A percentile compares a stretch with the other conserved stretches of the same genome.
Evolutionary conservation across 139 green algal genomes (phyloP).

Genomic region (Astrephomene gubernaculifera): DNA sequence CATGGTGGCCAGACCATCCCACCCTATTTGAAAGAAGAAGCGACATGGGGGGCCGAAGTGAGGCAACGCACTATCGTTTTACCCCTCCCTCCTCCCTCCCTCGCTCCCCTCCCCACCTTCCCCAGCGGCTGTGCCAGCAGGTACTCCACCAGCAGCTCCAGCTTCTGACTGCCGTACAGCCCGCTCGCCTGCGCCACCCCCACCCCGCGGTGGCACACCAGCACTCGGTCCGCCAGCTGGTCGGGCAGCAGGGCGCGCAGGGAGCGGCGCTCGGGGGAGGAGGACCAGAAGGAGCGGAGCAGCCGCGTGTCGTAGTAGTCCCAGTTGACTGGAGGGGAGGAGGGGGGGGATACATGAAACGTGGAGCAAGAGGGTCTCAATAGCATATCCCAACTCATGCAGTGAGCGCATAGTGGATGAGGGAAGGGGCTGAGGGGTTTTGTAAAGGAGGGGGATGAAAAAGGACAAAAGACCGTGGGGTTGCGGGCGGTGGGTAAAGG

Average conservation of each 20-base stretch:
- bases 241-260: conserved; percentile 47
- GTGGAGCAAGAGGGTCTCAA: no score
- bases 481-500: neutral
- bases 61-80: no score
- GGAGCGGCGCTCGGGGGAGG: neutral
- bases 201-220: conserved; percentile 80
- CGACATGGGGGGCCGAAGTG: no score
- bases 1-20: no score
- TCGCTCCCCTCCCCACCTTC: neutral
- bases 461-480: neutral
- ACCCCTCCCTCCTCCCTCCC: neutral
- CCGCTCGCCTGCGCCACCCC: conserved; percentile 22
- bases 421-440: neutral
- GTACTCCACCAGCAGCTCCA: conserved; percentile 79
- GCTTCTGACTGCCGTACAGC: conserved; percentile 78
- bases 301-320: conserved; percentile 68
- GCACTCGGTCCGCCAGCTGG: conserved; percentile 68
- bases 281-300: conserved; percentile 65
- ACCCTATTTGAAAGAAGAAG: no score
- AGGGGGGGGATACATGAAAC: neutral
- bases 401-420: neutral
- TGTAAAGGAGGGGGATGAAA: neutral
- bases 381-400: no score
- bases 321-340: conserved; percentile 66
- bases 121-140: conserved; percentile 31